These are phyloP conservation scores for Geotrichum ghanense DNA, from an alignment of 805 yeast genomes.

Conservation along the genomic window DNA sequence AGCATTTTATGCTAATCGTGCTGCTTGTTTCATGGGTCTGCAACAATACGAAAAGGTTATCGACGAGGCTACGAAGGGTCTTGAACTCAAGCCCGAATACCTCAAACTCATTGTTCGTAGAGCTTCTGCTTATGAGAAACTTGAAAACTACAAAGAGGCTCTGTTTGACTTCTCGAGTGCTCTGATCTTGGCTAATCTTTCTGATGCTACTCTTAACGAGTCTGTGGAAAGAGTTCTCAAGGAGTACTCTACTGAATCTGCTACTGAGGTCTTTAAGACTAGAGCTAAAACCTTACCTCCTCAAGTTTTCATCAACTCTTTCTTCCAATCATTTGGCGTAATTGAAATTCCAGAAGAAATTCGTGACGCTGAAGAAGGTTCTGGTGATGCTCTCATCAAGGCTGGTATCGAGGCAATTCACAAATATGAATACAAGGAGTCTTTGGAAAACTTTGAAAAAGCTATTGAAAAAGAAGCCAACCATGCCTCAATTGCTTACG, in stretches of 20 bases:
- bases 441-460: slow-evolving; percentile 35
- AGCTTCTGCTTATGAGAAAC: slow-evolving; percentile 80
- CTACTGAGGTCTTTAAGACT: slow-evolving; percentile 45
- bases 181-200: slow-evolving; percentile 74
- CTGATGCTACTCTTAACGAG: slow-evolving; percentile 64
- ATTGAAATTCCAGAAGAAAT: slow-evolving; percentile 39
- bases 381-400: slow-evolving; percentile 53
- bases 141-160: slow-evolving; percentile 71
- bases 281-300: slow-evolving; percentile 58
- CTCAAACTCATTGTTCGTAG: slow-evolving; percentile 87
- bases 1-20: slow-evolving; percentile 85
- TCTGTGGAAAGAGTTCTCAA: slow-evolving; percentile 80
- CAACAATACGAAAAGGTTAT: slow-evolving; percentile 74
- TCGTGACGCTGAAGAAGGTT: slow-evolving; percentile 38
- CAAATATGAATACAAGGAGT: slow-evolving; percentile 10
- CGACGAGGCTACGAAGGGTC: slow-evolving; percentile 78
- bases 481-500: slow-evolving; percentile 61
- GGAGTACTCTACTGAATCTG: slow-evolving; percentile 64
- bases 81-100: slow-evolving; percentile 79
- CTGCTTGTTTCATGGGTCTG: slow-evolving; percentile 87
- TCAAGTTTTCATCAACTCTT: slow-evolving; percentile 62
- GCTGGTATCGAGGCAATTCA: slow-evolving; percentile 51
- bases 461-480: slow-evolving; percentile 22
- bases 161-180: slow-evolving; percentile 86
- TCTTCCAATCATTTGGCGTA: slow-evolving; percentile 72